phyloP scores from a whole-genome alignment of 257 asterid species.

The Dorcoceras hygrometricum region DNA sequence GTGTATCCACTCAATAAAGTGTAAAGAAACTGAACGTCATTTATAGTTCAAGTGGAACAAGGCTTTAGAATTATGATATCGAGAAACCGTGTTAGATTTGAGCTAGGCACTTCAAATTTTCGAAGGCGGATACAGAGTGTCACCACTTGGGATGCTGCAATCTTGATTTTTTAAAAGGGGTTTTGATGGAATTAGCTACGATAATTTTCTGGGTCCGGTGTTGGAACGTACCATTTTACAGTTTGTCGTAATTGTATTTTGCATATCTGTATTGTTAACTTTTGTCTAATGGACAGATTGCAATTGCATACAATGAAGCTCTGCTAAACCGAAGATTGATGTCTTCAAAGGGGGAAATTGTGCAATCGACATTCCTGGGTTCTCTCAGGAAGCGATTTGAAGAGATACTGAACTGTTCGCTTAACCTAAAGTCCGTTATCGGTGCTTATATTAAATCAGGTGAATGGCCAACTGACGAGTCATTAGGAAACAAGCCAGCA shows the following conservation, averaged over 20 bases:
- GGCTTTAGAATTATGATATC: too few relatives aligned
- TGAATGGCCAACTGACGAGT: conserved; percentile 54
- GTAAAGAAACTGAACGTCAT: too few relatives aligned
- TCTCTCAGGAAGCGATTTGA: conserved; percentile 77
- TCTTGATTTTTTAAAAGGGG: background rate
- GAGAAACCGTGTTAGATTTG: background rate
- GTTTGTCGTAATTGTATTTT: background rate
- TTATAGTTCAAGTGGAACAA: too few relatives aligned
- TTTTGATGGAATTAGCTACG: background rate
- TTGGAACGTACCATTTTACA: background rate
- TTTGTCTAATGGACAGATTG: conserved; percentile 46
- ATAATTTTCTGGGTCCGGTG: background rate
- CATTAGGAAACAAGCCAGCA: conserved; percentile 31
- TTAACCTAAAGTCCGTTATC: conserved; percentile 32
- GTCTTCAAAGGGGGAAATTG: conserved; percentile 51
- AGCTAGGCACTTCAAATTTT: background rate
- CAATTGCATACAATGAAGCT: conserved; percentile 80
- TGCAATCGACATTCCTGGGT: conserved; percentile 82
- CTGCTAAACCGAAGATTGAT: conserved; percentile 57
- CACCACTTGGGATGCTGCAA: background rate
- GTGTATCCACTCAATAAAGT: background rate
- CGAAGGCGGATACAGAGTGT: background rate
- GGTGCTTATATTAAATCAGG: conserved; percentile 44
- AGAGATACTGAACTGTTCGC: conserved; percentile 46
- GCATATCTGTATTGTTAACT: background rate